Evolutionary conservation across 192 early-diverging fungal genomes (phyloP).

Genomic region (Linnemannia exigua): DNA sequence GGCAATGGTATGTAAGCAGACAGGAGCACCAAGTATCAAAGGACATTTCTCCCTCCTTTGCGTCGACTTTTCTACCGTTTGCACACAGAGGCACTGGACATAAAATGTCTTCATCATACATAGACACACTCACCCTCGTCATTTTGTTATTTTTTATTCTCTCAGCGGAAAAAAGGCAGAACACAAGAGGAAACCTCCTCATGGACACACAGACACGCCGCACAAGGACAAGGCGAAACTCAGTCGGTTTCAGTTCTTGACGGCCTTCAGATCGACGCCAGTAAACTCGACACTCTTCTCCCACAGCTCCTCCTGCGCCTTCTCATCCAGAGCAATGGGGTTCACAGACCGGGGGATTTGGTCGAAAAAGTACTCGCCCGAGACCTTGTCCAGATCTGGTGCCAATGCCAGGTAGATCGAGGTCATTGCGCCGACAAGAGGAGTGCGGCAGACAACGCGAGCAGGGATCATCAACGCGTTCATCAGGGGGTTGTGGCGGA

Average conservation of each 20-base stretch:
- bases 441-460: slow-evolving; percentile 56
- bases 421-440: slow-evolving; percentile 52
- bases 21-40: no score
- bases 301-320: slow-evolving; percentile 47
- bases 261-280: slow-evolving; percentile 26
- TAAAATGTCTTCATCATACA: no score
- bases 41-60: no score
- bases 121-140: no score
- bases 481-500: slow-evolving; percentile 59
- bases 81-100: no score
- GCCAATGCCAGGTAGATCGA: slow-evolving; percentile 63
- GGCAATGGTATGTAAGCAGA: no score
- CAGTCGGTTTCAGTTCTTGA: neutral
- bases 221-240: neutral
- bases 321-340: slow-evolving; percentile 27
- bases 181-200: no score
- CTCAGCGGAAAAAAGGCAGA: no score
- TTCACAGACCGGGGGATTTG: slow-evolving; percentile 39
- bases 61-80: no score
- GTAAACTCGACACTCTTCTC: slow-evolving; percentile 53
- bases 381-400: slow-evolving; percentile 57
- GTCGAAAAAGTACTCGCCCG: slow-evolving; percentile 60
- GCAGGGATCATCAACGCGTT: slow-evolving; percentile 52
- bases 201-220: no score
- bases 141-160: no score